phyloP scores from a whole-genome alignment of 2,329 filamentous ascomycete genomes.

The Venturiaceae sp. region DNA sequence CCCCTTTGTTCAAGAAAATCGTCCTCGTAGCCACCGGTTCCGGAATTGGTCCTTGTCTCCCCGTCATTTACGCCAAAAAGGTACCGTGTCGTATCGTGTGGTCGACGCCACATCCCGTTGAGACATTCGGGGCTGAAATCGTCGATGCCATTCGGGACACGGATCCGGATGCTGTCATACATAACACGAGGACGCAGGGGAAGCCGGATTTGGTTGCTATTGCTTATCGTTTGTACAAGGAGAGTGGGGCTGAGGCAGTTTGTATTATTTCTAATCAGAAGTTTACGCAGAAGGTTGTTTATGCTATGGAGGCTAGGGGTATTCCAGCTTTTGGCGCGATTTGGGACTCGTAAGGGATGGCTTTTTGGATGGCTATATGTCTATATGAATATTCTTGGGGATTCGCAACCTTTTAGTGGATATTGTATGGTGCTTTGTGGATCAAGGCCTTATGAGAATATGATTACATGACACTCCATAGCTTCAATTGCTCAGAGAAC shows the following conservation, averaged over 20 bases:
- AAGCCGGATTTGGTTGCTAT: slow-evolving; percentile 52
- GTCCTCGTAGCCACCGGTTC: slow-evolving; percentile 24
- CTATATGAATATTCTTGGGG: too few relatives aligned
- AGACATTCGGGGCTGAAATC: slow-evolving; percentile 52
- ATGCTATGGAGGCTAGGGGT: slow-evolving; percentile 55
- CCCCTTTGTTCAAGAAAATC: slow-evolving; percentile 18
- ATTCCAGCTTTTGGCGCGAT: slow-evolving; percentile 63
- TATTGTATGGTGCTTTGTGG: too few relatives aligned
- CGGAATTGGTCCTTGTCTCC: slow-evolving; percentile 29
- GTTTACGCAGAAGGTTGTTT: slow-evolving; percentile 59
- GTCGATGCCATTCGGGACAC: slow-evolving; percentile 45
- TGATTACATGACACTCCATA: too few relatives aligned
- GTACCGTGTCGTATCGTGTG: slow-evolving; percentile 51
- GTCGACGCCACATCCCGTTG: slow-evolving; percentile 52
- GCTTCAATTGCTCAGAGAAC: too few relatives aligned
- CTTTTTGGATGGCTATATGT: too few relatives aligned
- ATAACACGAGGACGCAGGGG: slow-evolving; percentile 53
- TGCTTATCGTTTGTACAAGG: slow-evolving; percentile 38
- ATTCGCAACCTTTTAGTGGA: too few relatives aligned
- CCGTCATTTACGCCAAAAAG: not conserved
- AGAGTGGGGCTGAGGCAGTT: slow-evolving; percentile 52
- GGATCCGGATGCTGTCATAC: slow-evolving; percentile 54
- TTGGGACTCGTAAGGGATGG: too few relatives aligned
- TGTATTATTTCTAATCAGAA: slow-evolving; percentile 63
- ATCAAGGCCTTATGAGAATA: too few relatives aligned